Percentiles rank a stretch among this genome's conserved stretches.
Evolutionary conservation across 371 early-diverging fungal genomes (phyloP).

Genomic region (Umbelopsis sp.): DNA sequence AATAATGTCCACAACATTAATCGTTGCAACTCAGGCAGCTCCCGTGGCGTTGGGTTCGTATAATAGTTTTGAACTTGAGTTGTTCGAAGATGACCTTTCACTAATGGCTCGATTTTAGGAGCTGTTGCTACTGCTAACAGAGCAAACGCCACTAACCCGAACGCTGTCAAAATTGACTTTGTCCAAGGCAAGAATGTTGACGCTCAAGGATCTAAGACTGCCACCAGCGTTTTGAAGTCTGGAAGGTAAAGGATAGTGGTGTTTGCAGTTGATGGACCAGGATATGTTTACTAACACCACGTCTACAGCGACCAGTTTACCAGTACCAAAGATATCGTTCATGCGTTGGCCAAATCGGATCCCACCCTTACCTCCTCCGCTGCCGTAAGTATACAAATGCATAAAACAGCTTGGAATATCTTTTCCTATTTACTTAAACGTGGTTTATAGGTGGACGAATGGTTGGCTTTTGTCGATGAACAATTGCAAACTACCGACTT

Average conservation of each 20-base stretch:
- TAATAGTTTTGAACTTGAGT: neutral
- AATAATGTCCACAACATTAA: constrained; percentile 16
- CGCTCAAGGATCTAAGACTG: constrained; percentile 38
- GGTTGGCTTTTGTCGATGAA: constrained; percentile 67
- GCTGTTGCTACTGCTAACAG: constrained; percentile 43
- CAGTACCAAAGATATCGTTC: constrained; percentile 46
- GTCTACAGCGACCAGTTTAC: constrained; percentile 39
- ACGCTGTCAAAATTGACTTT: constrained; percentile 41
- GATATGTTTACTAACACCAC: neutral
- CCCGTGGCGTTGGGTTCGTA: constrained; percentile 17
- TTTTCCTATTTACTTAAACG: neutral
- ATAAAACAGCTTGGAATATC: too few relatives aligned
- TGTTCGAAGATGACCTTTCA: neutral
- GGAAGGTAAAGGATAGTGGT: constrained; percentile 36
- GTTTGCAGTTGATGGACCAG: neutral
- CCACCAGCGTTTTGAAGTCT: constrained; percentile 36
- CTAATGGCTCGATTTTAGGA: constrained; percentile 22
- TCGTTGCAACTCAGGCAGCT: constrained; percentile 15
- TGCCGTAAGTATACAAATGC: neutral
- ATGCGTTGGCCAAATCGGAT: constrained; percentile 43
- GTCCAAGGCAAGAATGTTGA: constrained; percentile 45
- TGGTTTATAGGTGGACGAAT: constrained; percentile 57
- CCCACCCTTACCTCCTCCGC: constrained; percentile 24
- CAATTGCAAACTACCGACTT: constrained; percentile 68
- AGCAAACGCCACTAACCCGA: constrained; percentile 44